Evolutionary conservation across 192 early-diverging fungal genomes (phyloP).

Genomic region (Entomortierella lignicola): DNA sequence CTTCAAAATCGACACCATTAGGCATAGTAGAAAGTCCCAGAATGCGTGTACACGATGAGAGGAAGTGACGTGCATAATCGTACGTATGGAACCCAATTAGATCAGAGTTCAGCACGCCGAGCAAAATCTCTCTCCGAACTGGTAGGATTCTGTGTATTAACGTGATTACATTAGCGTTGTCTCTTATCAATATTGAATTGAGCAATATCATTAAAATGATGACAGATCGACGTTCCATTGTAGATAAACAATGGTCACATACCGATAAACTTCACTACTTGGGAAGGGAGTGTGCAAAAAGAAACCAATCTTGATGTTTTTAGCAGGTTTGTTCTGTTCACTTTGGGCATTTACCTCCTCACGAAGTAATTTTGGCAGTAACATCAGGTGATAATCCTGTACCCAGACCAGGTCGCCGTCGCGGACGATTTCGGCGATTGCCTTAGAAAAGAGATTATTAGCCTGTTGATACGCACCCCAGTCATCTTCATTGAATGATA

Average conservation of each 20-base stretch:
- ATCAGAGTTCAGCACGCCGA: slow-evolving; percentile 92
- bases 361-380: slow-evolving; percentile 89
- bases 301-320: slow-evolving; percentile 95
- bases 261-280: slow-evolving; percentile 95
- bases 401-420: slow-evolving; percentile 93
- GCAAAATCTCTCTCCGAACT: slow-evolving; percentile 93
- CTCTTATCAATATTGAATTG: background rate
- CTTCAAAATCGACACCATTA: slow-evolving; percentile 93
- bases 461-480: slow-evolving; percentile 96
- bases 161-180: background rate
- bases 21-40: slow-evolving; percentile 93
- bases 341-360: slow-evolving; percentile 63
- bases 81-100: slow-evolving; percentile 99
- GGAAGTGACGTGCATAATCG: slow-evolving; percentile 98
- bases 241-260: background rate
- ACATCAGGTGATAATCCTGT: slow-evolving; percentile 99
- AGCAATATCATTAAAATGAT: background rate
- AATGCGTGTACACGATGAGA: slow-evolving; percentile 97
- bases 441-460: slow-evolving; percentile 93
- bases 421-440: slow-evolving; percentile 82
- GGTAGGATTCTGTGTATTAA: slow-evolving; percentile 79
- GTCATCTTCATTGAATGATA: slow-evolving; percentile 92
- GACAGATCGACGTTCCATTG: background rate
- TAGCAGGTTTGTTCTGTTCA: slow-evolving; percentile 41
- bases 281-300: slow-evolving; percentile 99